A percentile compares a stretch with the other conserved stretches of the same genome.
These are phyloP conservation scores for Moricandia arvensis DNA, from an alignment of 345 rosid species.

Conservation along the genomic window DNA sequence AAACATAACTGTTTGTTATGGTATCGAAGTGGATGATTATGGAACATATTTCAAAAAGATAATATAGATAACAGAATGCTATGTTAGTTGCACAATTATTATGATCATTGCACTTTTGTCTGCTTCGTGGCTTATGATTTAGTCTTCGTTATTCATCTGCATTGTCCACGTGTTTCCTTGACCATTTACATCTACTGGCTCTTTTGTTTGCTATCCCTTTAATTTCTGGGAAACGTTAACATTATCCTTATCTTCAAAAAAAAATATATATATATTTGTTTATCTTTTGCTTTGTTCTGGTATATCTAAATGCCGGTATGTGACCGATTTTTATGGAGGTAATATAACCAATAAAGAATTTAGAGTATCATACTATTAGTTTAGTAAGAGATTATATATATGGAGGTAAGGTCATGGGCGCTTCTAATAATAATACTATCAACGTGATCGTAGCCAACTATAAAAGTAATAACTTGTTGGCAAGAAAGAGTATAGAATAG, in stretches of 20 bases:
- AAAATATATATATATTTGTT: background rate
- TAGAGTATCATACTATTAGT: no score
- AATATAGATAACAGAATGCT: background rate
- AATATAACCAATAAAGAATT: background rate
- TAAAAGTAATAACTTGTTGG: background rate
- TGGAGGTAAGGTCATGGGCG: background rate
- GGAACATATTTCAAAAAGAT: background rate
- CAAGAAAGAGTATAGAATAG: background rate
- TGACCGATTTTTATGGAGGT: background rate
- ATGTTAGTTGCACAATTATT: background rate
- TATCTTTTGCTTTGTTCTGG: background rate
- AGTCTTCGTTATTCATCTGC: background rate
- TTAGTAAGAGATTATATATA: background rate
- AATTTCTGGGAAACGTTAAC: conserved; percentile 29
- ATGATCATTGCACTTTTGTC: conserved; percentile 3
- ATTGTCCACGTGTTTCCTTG: conserved; percentile 2
- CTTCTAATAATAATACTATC: background rate
- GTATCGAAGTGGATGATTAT: background rate
- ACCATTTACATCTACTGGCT: background rate
- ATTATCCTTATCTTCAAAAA: conserved; percentile 25
- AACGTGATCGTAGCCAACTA: conserved; percentile 5
- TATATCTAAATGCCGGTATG: background rate
- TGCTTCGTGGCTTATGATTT: background rate
- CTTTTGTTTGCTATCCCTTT: background rate
- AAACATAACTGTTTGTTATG: background rate